Evolutionary conservation across 768 basidiomycete genomes (phyloP), one percentile per base, ranked within the genome.

Genomic region (Amanita exitialis): DNA sequence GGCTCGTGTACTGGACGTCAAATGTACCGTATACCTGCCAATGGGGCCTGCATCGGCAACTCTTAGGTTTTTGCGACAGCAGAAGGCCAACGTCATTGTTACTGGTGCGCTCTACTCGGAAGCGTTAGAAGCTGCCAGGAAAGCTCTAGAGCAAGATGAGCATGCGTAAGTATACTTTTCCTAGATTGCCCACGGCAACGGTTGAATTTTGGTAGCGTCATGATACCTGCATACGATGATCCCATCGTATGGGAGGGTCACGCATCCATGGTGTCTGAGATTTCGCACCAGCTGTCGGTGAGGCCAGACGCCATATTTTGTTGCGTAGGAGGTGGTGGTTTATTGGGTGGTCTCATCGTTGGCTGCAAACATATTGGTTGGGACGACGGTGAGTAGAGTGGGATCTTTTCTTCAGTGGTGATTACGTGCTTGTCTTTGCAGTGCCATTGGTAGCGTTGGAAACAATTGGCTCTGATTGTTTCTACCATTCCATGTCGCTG

Each of bases 251-350:
- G 87, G 87, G 74, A 82, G 59, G 88, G 88, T 1, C 84, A 89
- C 58, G 73, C 79, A n/a, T 83, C 84, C 15, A 80, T 90, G 73
- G 69, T 90, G 36, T 58, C 65, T 13, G 88, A 90, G 59, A 78
- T 87, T 38, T 61, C 69, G 15, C 58, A 62, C 8, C 83, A 87
- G 54, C 66, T 88, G 4, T 63, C 64, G 0, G 54, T 56, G 35
- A 76, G 74, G 56, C 86, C 87, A 5, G 77, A 82, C 52, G 85
- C 83, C 0, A 80, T 90, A 38, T 79, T 89, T 53, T 89, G 87
- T 59, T 81, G 80, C 47, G 83, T 89, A 10, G 88, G 88, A 34
- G 87, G 87, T 0, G 86, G 74, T 0, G 86, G 87, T 1, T 65
- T 90, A 0, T 64, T 86, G 3, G 84, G 80, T 8, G 88, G 88